Percentiles rank a stretch among this genome's conserved stretches.
Conservation (phyloP, 139 green algal species). For the Picochlorum sp. region DNA sequence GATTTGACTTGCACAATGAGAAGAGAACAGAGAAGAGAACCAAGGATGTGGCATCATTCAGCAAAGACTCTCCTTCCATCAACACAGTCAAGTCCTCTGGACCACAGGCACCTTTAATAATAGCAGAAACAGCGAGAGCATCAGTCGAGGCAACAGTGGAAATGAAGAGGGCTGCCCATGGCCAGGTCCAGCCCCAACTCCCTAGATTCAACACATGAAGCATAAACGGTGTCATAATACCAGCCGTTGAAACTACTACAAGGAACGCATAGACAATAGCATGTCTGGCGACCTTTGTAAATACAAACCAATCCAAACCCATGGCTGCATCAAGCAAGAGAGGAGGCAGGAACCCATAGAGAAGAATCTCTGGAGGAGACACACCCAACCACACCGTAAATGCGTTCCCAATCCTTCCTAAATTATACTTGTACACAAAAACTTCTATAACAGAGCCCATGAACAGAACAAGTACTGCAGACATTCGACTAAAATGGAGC, state of each 20-base stretch:
- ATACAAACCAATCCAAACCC: conserved; percentile 80
- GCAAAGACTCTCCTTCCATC: conserved; percentile 76
- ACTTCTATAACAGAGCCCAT: conserved; percentile 36
- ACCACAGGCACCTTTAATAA: conserved; percentile 45
- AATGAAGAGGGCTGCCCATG: conserved; percentile 58
- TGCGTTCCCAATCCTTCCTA: conserved; percentile 60
- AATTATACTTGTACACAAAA: conserved; percentile 46
- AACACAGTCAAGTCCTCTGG: conserved; percentile 58
- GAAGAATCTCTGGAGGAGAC: conserved; percentile 63
- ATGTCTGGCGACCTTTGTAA: conserved; percentile 41
- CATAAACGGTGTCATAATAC: conserved; percentile 68
- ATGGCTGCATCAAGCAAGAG: conserved; percentile 43
- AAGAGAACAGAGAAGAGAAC: conserved; percentile 75
- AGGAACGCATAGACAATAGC: conserved; percentile 64
- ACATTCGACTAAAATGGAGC: background rate
- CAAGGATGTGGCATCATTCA: conserved; percentile 74
- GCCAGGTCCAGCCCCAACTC: conserved; percentile 51
- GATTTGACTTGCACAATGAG: background rate
- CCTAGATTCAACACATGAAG: conserved; percentile 55
- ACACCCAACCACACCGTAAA: conserved; percentile 56
- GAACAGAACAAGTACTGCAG: background rate
- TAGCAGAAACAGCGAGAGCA: conserved; percentile 60
- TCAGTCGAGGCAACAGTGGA: conserved; percentile 71
- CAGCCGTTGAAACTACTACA: conserved; percentile 38
- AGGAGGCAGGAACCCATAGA: conserved; percentile 79